Evolutionary conservation across 2,329 filamentous ascomycete genomes (phyloP).

Genomic region (Epichloe elymi): DNA sequence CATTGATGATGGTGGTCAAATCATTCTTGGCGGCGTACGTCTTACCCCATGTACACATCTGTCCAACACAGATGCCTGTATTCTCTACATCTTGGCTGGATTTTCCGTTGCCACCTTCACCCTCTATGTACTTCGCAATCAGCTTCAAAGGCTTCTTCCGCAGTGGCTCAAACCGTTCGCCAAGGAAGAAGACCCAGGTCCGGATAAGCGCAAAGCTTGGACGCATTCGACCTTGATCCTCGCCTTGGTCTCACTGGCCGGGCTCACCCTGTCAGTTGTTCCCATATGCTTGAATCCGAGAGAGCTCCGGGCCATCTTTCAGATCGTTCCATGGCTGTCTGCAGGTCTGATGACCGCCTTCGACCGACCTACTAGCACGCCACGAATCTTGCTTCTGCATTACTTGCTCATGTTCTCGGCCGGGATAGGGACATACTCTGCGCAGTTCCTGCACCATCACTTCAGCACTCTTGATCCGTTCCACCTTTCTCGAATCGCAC

Average conservation of each 20-base stretch:
- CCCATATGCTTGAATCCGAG: slow-evolving; percentile 17
- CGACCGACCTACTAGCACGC: slow-evolving; percentile 28
- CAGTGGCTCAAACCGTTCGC: slow-evolving; percentile 32
- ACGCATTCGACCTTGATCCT: slow-evolving; percentile 26
- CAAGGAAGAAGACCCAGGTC: slow-evolving; percentile 18
- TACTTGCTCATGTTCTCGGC: slow-evolving; percentile 23
- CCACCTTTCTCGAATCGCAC: slow-evolving; percentile 10
- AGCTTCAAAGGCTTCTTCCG: slow-evolving; percentile 19
- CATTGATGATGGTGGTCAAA: not conserved
- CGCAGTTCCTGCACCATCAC: slow-evolving; percentile 16
- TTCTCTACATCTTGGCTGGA: slow-evolving; percentile 11
- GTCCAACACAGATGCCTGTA: slow-evolving; percentile 5
- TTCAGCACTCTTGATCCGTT: slow-evolving; percentile 12
- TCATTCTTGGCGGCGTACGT: not conserved
- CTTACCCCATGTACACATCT: not conserved
- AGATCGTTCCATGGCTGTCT: slow-evolving; percentile 26
- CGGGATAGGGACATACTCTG: slow-evolving; percentile 17
- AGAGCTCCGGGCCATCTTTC: slow-evolving; percentile 17
- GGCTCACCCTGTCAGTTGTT: slow-evolving; percentile 21
- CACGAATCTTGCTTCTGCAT: slow-evolving; percentile 26
- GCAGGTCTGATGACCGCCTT: slow-evolving; percentile 23
- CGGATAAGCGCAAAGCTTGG: slow-evolving; percentile 20
- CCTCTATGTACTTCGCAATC: slow-evolving; percentile 15
- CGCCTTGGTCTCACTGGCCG: slow-evolving; percentile 18
- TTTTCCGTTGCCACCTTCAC: slow-evolving; percentile 17